Evolutionary conservation across 495 filamentous ascomycete species (phyloP).

Genomic region (Podospora conica): DNA sequence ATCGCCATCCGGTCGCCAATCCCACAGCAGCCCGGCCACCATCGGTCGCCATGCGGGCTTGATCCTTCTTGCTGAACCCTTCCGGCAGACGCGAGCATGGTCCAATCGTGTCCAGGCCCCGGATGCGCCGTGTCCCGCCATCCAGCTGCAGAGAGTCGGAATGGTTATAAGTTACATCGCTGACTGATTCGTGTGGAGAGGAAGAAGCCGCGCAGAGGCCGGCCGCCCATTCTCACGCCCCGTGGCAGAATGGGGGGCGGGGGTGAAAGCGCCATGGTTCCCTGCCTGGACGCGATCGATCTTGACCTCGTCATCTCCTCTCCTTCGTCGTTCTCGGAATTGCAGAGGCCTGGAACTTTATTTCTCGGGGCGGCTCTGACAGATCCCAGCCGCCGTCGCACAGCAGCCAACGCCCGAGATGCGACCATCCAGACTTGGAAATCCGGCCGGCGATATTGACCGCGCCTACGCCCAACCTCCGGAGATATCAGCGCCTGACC

Average conservation of each 20-base stretch:
- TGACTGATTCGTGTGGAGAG: background rate
- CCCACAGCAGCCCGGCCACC: background rate
- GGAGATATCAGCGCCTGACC: conserved; percentile 15
- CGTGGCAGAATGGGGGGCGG: background rate
- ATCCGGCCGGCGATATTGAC: background rate
- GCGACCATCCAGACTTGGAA: background rate
- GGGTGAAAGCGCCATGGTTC: background rate
- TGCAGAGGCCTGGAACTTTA: background rate
- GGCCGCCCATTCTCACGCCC: background rate
- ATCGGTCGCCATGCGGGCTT: background rate
- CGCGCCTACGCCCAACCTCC: background rate
- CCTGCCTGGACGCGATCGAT: background rate
- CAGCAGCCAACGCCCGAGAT: background rate
- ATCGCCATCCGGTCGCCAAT: background rate
- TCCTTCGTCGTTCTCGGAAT: background rate
- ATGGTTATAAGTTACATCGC: background rate
- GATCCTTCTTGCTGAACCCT: background rate
- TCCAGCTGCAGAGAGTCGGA: background rate
- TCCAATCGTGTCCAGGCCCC: background rate
- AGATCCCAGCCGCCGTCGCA: background rate
- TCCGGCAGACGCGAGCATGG: background rate
- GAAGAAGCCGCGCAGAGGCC: background rate
- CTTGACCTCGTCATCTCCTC: background rate
- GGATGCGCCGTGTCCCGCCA: background rate
- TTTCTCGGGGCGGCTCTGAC: background rate